Evolutionary conservation across 768 basidiomycete genomes (phyloP), one percentile per base, ranked within the genome.

Genomic region (Mycena amicta): DNA sequence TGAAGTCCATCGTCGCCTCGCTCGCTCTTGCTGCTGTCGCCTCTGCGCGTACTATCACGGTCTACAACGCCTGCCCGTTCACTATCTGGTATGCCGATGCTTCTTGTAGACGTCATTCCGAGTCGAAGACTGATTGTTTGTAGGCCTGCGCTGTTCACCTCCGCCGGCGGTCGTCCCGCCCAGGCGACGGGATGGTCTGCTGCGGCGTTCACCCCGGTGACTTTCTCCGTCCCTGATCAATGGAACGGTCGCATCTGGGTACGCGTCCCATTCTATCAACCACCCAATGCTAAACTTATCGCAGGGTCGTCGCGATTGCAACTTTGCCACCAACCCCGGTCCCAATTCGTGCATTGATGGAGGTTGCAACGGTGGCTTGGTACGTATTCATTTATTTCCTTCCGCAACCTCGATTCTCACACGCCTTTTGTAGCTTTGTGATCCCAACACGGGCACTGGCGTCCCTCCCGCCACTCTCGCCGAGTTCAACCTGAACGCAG

Each of bases 191-290:
- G 66, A 64, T 67, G 50, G 56, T 23, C 31, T 15, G 31, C 41
- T 20, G 31, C 23, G 27, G 15, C 72, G 0, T 70, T 61, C 22
- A 64, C 72, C 37, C 27, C 65, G 3, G 71, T 73, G 13, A 67
- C 67, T 13, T 75, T 80, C 67, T 54, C 64, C 27, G 79, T 84
- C 28, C 82, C 81, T 6, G 47, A 49, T 28, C 47, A 49, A 28
- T 50, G 69, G 28, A 70, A 79, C 1, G 83, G 80, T 6, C 75
- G 83, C 50, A 82, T 85, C 56, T 85, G 83, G 83, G 80, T 78
- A 67, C 52, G 33, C 8, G 11, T 37, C 18, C 18, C 18, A 18
- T 37, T 8, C 33, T 18, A 18, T 18, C 33, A 37, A 37, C 33
- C 33, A 18, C 33, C 33, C 20, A 59, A 28, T 59, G 1, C 22